phyloP scores from a whole-genome alignment of 306 rosid genomes.

The Ormosia emarginata region DNA sequence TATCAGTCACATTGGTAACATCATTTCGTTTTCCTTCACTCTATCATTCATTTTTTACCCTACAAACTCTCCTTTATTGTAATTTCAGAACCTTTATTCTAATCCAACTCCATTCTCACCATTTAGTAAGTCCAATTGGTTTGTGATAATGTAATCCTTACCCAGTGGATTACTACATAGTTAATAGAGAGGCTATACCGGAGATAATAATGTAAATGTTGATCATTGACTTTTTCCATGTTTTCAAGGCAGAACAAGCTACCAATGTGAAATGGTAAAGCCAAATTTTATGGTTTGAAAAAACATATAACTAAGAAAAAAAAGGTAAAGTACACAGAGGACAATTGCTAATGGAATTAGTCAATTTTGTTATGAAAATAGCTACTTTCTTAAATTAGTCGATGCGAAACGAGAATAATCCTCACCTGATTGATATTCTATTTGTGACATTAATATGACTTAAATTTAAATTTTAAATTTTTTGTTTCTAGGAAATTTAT shows the following conservation, averaged over 20 bases:
- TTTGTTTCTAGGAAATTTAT: too few species aligned
- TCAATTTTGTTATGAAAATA: not conserved
- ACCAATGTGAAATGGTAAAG: not conserved
- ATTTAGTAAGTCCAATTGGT: not conserved
- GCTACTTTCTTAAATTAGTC: not conserved
- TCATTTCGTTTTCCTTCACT: not conserved
- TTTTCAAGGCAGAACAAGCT: not conserved
- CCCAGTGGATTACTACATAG: too few species aligned
- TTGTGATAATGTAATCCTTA: not conserved
- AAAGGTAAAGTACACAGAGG: not conserved
- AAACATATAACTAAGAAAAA: not conserved
- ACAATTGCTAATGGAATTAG: not conserved
- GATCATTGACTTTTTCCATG: not conserved
- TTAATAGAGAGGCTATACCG: not conserved
- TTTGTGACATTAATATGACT: too few species aligned
- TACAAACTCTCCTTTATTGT: not conserved
- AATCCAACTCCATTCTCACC: not conserved
- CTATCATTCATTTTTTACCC: not conserved
- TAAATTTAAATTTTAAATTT: too few species aligned
- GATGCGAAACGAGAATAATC: not conserved
- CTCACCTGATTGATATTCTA: too few species aligned
- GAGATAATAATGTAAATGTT: not conserved
- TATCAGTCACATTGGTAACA: too few species aligned
- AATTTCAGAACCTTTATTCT: not conserved
- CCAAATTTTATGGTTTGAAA: not conserved